Base-by-base conservation (phyloP, 2,329 filamentous ascomycete species). In the Apiospora kogelbergensis region DNA sequence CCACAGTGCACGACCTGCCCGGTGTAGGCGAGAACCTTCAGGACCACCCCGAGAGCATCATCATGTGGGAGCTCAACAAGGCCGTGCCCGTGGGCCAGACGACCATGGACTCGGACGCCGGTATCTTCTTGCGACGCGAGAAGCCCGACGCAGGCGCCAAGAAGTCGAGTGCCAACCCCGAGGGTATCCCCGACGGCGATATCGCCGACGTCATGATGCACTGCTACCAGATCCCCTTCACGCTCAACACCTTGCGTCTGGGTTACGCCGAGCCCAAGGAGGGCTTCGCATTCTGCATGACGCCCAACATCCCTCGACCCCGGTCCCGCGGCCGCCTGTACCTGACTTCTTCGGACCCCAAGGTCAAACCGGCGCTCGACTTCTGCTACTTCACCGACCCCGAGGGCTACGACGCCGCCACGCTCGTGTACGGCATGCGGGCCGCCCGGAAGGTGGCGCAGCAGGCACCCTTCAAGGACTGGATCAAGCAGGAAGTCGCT, bases 161-260 rank as follows among this genome's bases (percentile, higher is more conserved):
- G 71, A 81, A 81, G 70, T 78, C 78, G 15, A 79, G 82, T 7
- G 85, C 85, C 72, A 86, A 84, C 72, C 84, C 85, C 20, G 76
- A 81, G n/a, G 80, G 78, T 6, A 76, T 87, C 48, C 79, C 82
- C 1, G 93, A 97, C 74, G 91, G 91, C 67, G 88, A 92, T 71
- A 90, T 93, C 68, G 92, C 92, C 72, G 94, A 97, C 77, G 83
- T 97, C 76, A 97, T 97, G 94, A 96, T 96, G 92, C 94, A 97
- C 84, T 97, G 94, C 87, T 97, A 97, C 84, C 94, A 97, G 82
- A 97, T 97, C 74, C 94, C 94, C 67, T 97, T 97, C 82, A 93
- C 91, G 71, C 89, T 94, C 74, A 97, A 97, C 86, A 97, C 94
- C 1, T 83, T 87, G 68, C 90, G 93, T 48, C 86, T 97, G 13